Evolutionary conservation across 805 yeast species (phyloP).

Genomic region (Wickerhamomyces bovis): DNA sequence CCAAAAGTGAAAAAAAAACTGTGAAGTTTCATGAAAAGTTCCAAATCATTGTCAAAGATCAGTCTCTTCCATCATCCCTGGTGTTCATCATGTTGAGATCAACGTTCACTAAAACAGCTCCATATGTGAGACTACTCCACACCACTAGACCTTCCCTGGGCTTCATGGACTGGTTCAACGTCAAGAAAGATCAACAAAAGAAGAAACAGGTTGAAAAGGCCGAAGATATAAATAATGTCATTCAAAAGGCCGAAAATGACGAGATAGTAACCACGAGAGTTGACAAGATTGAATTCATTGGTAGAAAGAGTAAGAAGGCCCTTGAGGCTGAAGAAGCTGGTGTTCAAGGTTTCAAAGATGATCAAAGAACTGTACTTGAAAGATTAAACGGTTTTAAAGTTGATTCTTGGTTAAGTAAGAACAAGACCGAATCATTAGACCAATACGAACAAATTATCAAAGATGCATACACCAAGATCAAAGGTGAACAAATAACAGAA

Average conservation of each 20-base stretch:
- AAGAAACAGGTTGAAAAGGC: constrained; percentile 15
- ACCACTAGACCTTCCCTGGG: constrained; percentile 22
- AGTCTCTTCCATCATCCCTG: neutral
- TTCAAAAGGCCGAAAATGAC: constrained; percentile 31
- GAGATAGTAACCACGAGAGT: constrained; percentile 16
- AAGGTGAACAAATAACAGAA: constrained; percentile 1
- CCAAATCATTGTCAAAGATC: no score
- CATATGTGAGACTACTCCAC: constrained; percentile 19
- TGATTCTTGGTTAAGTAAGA: constrained; percentile 28
- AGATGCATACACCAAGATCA: constrained; percentile 13
- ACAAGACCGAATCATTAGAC: constrained; percentile 22
- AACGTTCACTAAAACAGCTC: neutral
- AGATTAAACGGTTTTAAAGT: constrained; percentile 24
- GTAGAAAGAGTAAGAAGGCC: constrained; percentile 12
- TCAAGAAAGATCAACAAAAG: constrained; percentile 21
- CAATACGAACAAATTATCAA: constrained; percentile 22
- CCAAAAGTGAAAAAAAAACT: neutral
- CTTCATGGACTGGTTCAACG: constrained; percentile 36
- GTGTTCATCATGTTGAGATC: neutral
- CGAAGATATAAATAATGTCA: constrained; percentile 25
- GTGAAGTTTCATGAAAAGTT: neutral
- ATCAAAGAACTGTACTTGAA: constrained; percentile 7
- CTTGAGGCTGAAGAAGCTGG: constrained; percentile 3
- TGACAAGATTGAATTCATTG: constrained; percentile 24
- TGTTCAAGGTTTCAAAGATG: neutral